Conservation (phyloP, 148 eudicot species). For the Chenopodium berlandieri region DNA sequence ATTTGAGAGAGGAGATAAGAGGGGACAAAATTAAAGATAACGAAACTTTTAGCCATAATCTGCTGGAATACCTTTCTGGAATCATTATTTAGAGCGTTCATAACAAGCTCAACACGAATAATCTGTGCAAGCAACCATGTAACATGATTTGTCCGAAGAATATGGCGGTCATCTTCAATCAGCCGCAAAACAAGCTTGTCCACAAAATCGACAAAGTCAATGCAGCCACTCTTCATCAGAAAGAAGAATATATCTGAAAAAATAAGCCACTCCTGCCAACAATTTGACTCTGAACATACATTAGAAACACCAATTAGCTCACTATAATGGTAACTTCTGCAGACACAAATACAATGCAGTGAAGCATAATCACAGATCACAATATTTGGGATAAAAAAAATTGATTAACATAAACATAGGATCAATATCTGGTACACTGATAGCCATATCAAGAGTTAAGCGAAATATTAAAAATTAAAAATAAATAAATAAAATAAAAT, state of each 20-base stretch:
- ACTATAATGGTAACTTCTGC: constrained; percentile 4
- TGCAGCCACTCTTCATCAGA: constrained; percentile 86
- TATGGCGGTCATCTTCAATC: constrained; percentile 73
- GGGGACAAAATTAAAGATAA: neutral
- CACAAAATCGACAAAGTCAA: constrained; percentile 92
- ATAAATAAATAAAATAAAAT: no score
- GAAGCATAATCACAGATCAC: neutral
- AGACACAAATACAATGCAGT: neutral
- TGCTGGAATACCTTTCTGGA: constrained; percentile 68
- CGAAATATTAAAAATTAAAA: no score
- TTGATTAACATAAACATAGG: neutral
- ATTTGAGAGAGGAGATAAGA: neutral
- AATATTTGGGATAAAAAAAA: neutral
- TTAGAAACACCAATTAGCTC: constrained; percentile 16
- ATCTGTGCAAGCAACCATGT: constrained; percentile 94
- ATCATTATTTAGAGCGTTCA: constrained; percentile 78
- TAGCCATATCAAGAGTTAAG: neutral
- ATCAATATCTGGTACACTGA: neutral
- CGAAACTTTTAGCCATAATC: neutral
- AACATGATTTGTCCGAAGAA: constrained; percentile 87
- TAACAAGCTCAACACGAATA: constrained; percentile 84
- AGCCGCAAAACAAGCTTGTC: constrained; percentile 84
- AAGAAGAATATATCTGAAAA: constrained; percentile 90
- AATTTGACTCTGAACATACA: constrained; percentile 59
- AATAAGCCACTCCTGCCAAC: constrained; percentile 99